Conservation (phyloP, 768 basidiomycete species). For the Dacryopinax spathularia region DNA sequence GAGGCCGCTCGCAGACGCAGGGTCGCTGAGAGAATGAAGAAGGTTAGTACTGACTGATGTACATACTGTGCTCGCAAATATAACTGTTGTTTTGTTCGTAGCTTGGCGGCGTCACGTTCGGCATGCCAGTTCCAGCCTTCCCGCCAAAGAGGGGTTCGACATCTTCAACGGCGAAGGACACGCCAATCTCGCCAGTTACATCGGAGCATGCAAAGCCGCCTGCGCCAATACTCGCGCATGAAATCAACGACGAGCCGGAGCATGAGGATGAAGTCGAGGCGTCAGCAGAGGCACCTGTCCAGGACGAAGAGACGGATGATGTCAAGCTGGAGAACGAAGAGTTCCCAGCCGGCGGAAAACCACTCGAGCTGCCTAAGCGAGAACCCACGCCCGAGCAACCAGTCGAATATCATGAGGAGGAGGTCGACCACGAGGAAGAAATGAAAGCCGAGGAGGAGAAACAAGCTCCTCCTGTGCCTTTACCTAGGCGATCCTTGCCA, state of each 20-base stretch:
- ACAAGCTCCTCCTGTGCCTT: conserved; percentile 7
- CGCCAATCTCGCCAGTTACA: neutral
- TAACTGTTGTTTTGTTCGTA: neutral
- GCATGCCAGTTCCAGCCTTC: neutral
- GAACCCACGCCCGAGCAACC: neutral
- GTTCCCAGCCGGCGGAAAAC: neutral
- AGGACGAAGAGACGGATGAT: neutral
- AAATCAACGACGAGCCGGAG: neutral
- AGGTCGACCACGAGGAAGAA: neutral
- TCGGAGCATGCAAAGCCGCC: neutral
- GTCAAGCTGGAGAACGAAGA: neutral
- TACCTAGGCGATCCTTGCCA: conserved; percentile 11
- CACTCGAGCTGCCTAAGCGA: neutral
- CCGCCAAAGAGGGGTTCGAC: neutral
- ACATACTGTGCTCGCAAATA: neutral
- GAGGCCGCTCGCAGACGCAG: conserved; percentile 39
- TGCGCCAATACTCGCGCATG: neutral
- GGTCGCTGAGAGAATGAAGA: conserved; percentile 88
- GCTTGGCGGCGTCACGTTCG: conserved; percentile 1
- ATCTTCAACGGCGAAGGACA: neutral
- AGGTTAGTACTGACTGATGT: conserved; percentile 36
- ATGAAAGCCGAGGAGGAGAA: conserved; percentile 10
- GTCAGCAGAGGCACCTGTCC: neutral
- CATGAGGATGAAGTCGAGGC: neutral
- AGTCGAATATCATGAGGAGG: conserved; percentile 7